phyloP scores from a whole-genome alignment of 2,329 filamentous ascomycete species.

The Xylariales sp. region DNA sequence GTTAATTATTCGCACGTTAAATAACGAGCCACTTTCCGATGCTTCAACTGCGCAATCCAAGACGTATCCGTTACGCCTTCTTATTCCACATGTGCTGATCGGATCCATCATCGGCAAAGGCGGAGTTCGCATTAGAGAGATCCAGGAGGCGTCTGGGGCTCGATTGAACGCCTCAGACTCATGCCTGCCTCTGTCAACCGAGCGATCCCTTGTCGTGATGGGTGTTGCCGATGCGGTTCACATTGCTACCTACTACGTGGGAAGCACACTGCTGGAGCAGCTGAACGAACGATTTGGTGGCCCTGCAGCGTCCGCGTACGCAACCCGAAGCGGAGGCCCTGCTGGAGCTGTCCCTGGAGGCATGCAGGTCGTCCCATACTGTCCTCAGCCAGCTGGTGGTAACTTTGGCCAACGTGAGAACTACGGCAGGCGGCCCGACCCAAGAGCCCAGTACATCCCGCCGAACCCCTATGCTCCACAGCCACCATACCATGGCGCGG shows the following conservation, averaged over 20 bases:
- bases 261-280: slow-evolving; percentile 96
- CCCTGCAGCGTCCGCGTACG: slow-evolving; percentile 94
- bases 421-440: slow-evolving; percentile 69
- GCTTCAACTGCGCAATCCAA: slow-evolving; percentile 91
- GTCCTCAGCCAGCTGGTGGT: slow-evolving; percentile 86
- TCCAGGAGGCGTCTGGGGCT: slow-evolving; percentile 95
- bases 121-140: slow-evolving; percentile 93
- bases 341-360: slow-evolving; percentile 92
- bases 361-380: slow-evolving; percentile 99
- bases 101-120: slow-evolving; percentile 98
- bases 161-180: slow-evolving; percentile 95
- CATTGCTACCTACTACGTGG: slow-evolving; percentile 98
- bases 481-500: slow-evolving; percentile 60
- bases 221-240: slow-evolving; percentile 97
- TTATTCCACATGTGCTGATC: slow-evolving; percentile 95
- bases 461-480: slow-evolving; percentile 72
- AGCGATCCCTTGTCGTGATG: slow-evolving; percentile 96
- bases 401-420: slow-evolving; percentile 90
- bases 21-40: slow-evolving; percentile 88
- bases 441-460: slow-evolving; percentile 71
- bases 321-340: slow-evolving; percentile 87
- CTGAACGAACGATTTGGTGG: slow-evolving; percentile 95
- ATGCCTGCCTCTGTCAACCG: slow-evolving; percentile 88
- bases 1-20: slow-evolving; percentile 94
- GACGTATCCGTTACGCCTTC: slow-evolving; percentile 91